Evolutionary conservation across 2,329 filamentous ascomycete genomes (phyloP).

Genomic region (Cordyceps militaris): DNA sequence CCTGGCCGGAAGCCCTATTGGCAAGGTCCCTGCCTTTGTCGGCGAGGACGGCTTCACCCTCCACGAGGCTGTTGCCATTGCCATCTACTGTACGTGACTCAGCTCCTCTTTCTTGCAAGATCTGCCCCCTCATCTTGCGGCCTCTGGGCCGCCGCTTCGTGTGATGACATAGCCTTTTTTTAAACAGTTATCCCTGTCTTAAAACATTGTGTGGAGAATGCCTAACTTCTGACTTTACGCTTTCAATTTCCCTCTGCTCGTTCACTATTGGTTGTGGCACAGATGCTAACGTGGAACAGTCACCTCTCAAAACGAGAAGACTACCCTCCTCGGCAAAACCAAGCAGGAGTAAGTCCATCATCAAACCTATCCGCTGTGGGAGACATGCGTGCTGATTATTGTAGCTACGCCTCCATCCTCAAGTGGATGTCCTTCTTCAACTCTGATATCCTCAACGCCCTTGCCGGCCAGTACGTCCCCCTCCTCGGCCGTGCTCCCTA

Average conservation of each 20-base stretch:
- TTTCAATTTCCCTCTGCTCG: slow-evolving; percentile 19
- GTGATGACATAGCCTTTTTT: slow-evolving; percentile 69
- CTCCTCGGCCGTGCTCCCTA: slow-evolving; percentile 75
- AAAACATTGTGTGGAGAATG: slow-evolving; percentile 82
- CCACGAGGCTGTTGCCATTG: slow-evolving; percentile 86
- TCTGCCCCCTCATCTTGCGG: slow-evolving; percentile 23
- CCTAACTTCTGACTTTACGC: slow-evolving; percentile 67
- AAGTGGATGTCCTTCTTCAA: slow-evolving; percentile 98
- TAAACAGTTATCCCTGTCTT: slow-evolving; percentile 99
- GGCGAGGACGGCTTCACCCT: slow-evolving; percentile 87
- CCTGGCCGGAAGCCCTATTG: slow-evolving; percentile 76
- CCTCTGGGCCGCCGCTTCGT: slow-evolving; percentile 14
- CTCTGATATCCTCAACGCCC: slow-evolving; percentile 66
- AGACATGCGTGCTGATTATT: slow-evolving; percentile 3
- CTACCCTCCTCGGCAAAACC: slow-evolving; percentile 96
- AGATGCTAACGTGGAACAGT: slow-evolving; percentile 51
- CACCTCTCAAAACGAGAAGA: slow-evolving; percentile 99
- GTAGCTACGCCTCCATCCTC: slow-evolving; percentile 85
- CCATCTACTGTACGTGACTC: slow-evolving; percentile 85
- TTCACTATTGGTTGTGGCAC: slow-evolving; percentile 23
- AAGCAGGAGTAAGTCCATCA: slow-evolving; percentile 76
- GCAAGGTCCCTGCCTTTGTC: slow-evolving; percentile 89
- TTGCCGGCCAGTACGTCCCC: slow-evolving; percentile 80
- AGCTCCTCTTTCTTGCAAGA: slow-evolving; percentile 9
- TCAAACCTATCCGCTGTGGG: background rate